Evolutionary conservation across 805 yeast species (phyloP), one percentile per base, ranked within the genome.

Genomic region (Brettanomyces naardenensis): DNA sequence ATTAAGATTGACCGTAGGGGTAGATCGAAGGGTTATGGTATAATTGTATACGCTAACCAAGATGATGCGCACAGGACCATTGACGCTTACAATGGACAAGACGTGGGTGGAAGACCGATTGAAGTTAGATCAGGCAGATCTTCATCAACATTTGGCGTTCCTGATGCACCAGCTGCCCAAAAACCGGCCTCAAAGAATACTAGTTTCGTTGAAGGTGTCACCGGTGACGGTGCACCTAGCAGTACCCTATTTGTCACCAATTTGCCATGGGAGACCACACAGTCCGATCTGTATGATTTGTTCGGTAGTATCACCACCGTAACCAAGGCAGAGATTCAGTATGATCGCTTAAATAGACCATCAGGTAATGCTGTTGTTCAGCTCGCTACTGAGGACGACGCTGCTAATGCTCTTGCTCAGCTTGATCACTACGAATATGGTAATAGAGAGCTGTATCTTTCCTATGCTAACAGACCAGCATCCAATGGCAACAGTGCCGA

Each of bases 201-300:
- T 28, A 78, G 66, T 6, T 84, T 87, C 57, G 75, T 88, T 11
- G 74, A 69, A 33, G 80, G 78, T 39, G 88, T 83, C 31, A 50
- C 56, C 6, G 84, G 81, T 2, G 64, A 68, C 32, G 87, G 86
- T 31, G 71, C 64, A 28, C 76, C 75, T 35, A 79, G 77, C 35
- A 73, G 66, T 25, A 68, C 73, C 18, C 71, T 90, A 32, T 82
- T 63, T 54, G 88, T 83, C 18, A 71, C 69, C 32, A 90, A 90
- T 64, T 66, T 90, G 53, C 97, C 97, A 22, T 86, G 75, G 69
- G 80, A 88, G 37, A 89, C 97, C n/a, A 75, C 87, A 23, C 78
- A 80, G 47, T 78, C 80, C 41, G 97, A 90, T 60, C 70, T 90
- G 46, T 75, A 68, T 46, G 96, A 89, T 47, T 69, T 90, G 42